These are phyloP conservation scores for Ilex aquifolium DNA, from an alignment of 257 asterid genomes.

Conservation along the genomic window DNA sequence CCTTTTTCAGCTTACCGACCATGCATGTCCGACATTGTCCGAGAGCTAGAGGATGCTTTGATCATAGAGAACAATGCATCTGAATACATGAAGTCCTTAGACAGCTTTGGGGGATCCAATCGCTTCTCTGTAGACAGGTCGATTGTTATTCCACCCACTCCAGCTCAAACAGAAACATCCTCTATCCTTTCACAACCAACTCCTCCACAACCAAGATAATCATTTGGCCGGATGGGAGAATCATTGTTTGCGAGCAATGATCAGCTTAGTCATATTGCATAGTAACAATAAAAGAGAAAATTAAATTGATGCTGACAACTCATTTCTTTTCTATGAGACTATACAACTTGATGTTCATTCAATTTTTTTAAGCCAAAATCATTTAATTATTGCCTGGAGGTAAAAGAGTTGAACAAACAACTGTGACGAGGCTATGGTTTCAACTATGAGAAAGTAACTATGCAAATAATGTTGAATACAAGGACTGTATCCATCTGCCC, in stretches of 20 bases:
- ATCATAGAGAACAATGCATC: conserved; percentile 58
- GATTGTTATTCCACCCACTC: conserved; percentile 47
- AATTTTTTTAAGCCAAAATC: background rate
- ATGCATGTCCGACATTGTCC: conserved; percentile 74
- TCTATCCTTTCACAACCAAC: conserved; percentile 45
- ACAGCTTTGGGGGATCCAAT: conserved; percentile 62
- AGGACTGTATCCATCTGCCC: conserved; percentile 9
- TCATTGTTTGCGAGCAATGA: background rate
- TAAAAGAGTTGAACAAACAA: no score
- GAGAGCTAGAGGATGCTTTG: conserved; percentile 89
- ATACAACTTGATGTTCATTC: conserved; percentile 10
- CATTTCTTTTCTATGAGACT: conserved; percentile 2
- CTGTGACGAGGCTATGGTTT: no score
- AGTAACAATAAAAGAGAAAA: conserved; percentile 1
- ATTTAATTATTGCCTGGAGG: no score
- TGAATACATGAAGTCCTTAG: conserved; percentile 44
- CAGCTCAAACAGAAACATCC: conserved; percentile 41
- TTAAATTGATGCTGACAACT: conserved; percentile 1
- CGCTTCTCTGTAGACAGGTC: conserved; percentile 79
- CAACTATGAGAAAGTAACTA: background rate
- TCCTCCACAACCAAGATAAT: conserved; percentile 66
- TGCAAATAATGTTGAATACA: conserved; percentile 2
- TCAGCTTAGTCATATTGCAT: background rate
- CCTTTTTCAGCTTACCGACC: conserved; percentile 80
- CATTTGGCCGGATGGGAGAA: conserved; percentile 6